Conservation (phyloP, 2,329 filamentous ascomycete genomes). For the Clonostachys rosea region DNA sequence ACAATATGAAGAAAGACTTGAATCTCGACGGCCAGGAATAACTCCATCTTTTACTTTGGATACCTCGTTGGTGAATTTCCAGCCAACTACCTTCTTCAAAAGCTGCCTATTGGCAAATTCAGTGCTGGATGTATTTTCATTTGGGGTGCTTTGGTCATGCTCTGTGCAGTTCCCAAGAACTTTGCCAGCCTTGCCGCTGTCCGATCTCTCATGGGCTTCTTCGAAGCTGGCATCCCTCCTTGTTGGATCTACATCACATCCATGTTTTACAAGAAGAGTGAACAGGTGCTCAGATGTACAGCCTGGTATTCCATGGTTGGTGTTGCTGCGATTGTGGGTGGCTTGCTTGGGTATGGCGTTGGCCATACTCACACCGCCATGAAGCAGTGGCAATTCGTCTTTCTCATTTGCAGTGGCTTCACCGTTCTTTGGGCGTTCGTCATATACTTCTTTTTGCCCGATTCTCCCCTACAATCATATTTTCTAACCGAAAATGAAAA, state of each 20-base stretch:
- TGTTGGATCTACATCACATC: conserved; percentile 51
- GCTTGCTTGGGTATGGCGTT: conserved; percentile 47
- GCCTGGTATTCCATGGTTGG: conserved; percentile 29
- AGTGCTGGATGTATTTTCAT: conserved; percentile 39
- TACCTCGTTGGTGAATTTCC: conserved; percentile 47
- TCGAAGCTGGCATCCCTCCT: conserved; percentile 49
- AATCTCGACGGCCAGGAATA: conserved; percentile 37
- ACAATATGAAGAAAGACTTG: background rate
- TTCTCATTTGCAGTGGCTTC: conserved; percentile 43
- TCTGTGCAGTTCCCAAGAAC: conserved; percentile 37
- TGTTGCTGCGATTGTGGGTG: conserved; percentile 26
- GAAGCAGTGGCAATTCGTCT: conserved; percentile 53
- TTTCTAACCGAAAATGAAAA: conserved; percentile 53
- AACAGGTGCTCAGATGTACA: conserved; percentile 11
- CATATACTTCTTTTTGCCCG: conserved; percentile 42
- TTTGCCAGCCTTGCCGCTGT: conserved; percentile 41
- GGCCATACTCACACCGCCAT: conserved; percentile 37
- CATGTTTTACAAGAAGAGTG: conserved; percentile 51
- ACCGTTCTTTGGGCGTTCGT: conserved; percentile 48
- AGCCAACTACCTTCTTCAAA: conserved; percentile 39
- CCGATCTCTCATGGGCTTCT: conserved; percentile 48
- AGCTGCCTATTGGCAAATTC: conserved; percentile 40
- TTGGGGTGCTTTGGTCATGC: conserved; percentile 41
- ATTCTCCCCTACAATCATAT: conserved; percentile 45
- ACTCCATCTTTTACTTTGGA: conserved; percentile 29